Conservation (phyloP, 2,329 filamentous ascomycete species). For the Pseudogymnoascus sp. region DNA sequence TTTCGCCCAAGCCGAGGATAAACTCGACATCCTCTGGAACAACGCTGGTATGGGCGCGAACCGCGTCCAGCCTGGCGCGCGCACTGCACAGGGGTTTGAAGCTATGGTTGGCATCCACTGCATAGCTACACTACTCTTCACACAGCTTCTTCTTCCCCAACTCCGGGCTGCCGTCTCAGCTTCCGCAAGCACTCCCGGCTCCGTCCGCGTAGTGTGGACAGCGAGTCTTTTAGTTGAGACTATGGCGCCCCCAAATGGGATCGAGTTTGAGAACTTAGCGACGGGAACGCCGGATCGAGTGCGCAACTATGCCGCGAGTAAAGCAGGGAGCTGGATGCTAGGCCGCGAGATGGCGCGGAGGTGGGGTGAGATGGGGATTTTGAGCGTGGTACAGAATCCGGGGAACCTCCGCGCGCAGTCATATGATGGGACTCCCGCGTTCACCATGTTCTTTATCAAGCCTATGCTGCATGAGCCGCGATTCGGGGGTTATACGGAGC, state of each 20-base stretch:
- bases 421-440: slow-evolving; percentile 10
- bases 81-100: slow-evolving; percentile 15
- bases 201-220: slow-evolving; percentile 19
- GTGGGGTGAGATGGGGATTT: slow-evolving; percentile 11
- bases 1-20: slow-evolving; percentile 16
- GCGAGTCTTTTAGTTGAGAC: slow-evolving; percentile 17
- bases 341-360: slow-evolving; percentile 14
- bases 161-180: slow-evolving; percentile 24
- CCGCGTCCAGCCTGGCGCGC: not conserved
- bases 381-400: slow-evolving; percentile 16
- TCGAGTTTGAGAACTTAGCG: slow-evolving; percentile 14
- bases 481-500: slow-evolving; percentile 20
- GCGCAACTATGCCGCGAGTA: slow-evolving; percentile 18
- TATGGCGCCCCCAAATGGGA: slow-evolving; percentile 10
- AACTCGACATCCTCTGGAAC: slow-evolving; percentile 23
- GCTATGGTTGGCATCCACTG: slow-evolving; percentile 15
- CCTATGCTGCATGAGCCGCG: slow-evolving; percentile 16
- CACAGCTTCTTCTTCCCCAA: slow-evolving; percentile 32
- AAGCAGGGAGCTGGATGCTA: slow-evolving; percentile 19
- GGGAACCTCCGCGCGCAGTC: slow-evolving; percentile 16
- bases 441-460: slow-evolving; percentile 4
- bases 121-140: slow-evolving; percentile 17
- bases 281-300: not conserved
- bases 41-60: slow-evolving; percentile 21
- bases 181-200: not conserved